Evolutionary conservation across 371 early-diverging fungal genomes (phyloP).

Genomic region (Synchytrium microbalum): DNA sequence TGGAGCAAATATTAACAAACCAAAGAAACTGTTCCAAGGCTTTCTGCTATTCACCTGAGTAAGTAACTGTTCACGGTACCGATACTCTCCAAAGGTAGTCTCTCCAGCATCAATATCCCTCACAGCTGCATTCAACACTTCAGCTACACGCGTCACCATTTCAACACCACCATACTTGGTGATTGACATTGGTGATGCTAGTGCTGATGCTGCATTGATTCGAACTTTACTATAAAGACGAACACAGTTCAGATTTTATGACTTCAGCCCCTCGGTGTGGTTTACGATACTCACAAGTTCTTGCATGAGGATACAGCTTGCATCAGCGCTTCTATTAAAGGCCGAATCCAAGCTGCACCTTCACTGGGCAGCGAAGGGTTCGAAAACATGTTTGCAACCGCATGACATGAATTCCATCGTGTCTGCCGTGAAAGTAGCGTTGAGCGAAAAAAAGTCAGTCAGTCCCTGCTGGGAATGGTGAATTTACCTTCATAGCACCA

Average conservation of each 20-base stretch:
- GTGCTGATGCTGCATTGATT: conserved; percentile 65
- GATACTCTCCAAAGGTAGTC: conserved; percentile 52
- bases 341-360: conserved; percentile 41
- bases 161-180: conserved; percentile 43
- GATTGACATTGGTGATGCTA: conserved; percentile 39
- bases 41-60: too few species aligned
- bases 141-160: conserved; percentile 19
- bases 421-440: conserved; percentile 34
- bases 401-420: conserved; percentile 80
- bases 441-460: not conserved
- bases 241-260: not conserved
- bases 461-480: not conserved
- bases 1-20: too few species aligned
- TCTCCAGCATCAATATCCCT: conserved; percentile 33
- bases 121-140: conserved; percentile 39
- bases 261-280: not conserved
- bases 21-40: too few species aligned
- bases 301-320: conserved; percentile 50
- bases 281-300: conserved; percentile 38
- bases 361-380: conserved; percentile 58
- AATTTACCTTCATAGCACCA: conserved; percentile 60
- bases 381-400: conserved; percentile 54
- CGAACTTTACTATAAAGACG: conserved; percentile 48
- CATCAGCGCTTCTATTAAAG: conserved; percentile 46
- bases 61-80: conserved; percentile 51